Evolutionary conservation across 768 basidiomycete species (phyloP), one percentile per base, ranked within the genome.

Genomic region (Mycena maculata): DNA sequence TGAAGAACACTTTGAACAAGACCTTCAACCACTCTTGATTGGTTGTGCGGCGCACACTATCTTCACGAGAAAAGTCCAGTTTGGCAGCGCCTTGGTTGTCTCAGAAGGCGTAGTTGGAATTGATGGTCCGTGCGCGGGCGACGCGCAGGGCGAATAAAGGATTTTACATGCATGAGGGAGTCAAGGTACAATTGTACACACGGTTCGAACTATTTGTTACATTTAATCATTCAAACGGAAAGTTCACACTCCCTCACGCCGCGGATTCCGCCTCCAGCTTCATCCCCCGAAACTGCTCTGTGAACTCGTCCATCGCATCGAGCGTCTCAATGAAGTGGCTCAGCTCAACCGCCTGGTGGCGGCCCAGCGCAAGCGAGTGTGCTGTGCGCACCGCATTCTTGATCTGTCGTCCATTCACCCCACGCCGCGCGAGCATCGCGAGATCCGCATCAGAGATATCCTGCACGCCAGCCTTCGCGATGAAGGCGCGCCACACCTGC

Each of bases 361-460:
- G 76, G 0, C 83, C 87, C 7, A 79, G 63, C 16, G 89, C 88
- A 38, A 90, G 79, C 55, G 87, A 86, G 60, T 85, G 84, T n/a
- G 89, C 89, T 2, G 88, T 90, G 67, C 87, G 80, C 25, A 86
- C 87, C 7, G 87, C 87, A 68, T 91, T 90, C 85, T 90, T 91
- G 73, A 90, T 90, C 77, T 90, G 87, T 47, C 88, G 72, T 12
- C 89, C 89, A 71, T 90, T 90, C 65, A 90, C 80, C 42, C 84
- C 80, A 66, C 85, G 80, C 74, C 77, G 79, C 5, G 86, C 85
- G 7, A 91, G 78, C 48, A 79, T 75, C 33, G 72, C 75, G 41
- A 88, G 80, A 65, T 89, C 77, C 27, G 81, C 83, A 2, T 72
- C 69, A 1, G 81, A 78, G 33, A 89, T 74, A 1, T 65, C 71